A percentile compares a stretch with the other conserved stretches of the same genome.
Evolutionary conservation across 768 basidiomycete genomes (phyloP).

Genomic region (Grammothele lineata): DNA sequence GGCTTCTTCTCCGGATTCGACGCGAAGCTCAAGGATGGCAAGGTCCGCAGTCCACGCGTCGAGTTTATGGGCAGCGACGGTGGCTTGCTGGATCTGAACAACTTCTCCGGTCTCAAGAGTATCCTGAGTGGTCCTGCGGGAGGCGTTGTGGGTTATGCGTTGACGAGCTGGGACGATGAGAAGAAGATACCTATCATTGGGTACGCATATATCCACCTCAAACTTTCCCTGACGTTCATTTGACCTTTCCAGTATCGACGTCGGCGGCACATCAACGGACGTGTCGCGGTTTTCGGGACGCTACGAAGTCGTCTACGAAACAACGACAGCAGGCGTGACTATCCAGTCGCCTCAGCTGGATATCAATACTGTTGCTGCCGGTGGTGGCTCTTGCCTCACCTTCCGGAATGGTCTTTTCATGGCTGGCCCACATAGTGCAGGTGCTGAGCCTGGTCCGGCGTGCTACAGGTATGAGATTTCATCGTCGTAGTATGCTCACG

Average conservation of each 20-base stretch:
- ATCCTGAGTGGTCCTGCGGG: slow-evolving; percentile 93
- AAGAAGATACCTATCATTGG: slow-evolving; percentile 77
- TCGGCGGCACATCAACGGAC: slow-evolving; percentile 95
- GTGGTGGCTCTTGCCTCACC: slow-evolving; percentile 85
- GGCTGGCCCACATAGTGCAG: slow-evolving; percentile 90
- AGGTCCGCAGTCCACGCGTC: slow-evolving; percentile 60
- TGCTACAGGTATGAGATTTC: slow-evolving; percentile 82
- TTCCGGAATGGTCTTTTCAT: slow-evolving; percentile 90
- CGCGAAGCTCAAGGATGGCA: slow-evolving; percentile 58
- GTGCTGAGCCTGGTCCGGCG: slow-evolving; percentile 89
- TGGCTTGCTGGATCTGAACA: slow-evolving; percentile 70
- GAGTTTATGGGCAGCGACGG: slow-evolving; percentile 98
- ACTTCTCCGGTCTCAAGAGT: slow-evolving; percentile 91
- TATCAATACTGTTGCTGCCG: slow-evolving; percentile 95
- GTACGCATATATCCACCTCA: slow-evolving; percentile 36
- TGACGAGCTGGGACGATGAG: slow-evolving; percentile 85
- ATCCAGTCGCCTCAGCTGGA: slow-evolving; percentile 92
- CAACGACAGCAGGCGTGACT: slow-evolving; percentile 90
- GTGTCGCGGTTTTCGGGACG: slow-evolving; percentile 90
- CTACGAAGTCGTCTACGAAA: slow-evolving; percentile 92
- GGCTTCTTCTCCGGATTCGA: slow-evolving; percentile 93
- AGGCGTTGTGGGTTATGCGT: slow-evolving; percentile 91
- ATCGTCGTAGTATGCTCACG: too few species aligned
- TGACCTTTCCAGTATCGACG: slow-evolving; percentile 61
- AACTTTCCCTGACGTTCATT: too few species aligned